Conservation (phyloP, 805 yeast species). For the Jamesozyma piceae region DNA sequence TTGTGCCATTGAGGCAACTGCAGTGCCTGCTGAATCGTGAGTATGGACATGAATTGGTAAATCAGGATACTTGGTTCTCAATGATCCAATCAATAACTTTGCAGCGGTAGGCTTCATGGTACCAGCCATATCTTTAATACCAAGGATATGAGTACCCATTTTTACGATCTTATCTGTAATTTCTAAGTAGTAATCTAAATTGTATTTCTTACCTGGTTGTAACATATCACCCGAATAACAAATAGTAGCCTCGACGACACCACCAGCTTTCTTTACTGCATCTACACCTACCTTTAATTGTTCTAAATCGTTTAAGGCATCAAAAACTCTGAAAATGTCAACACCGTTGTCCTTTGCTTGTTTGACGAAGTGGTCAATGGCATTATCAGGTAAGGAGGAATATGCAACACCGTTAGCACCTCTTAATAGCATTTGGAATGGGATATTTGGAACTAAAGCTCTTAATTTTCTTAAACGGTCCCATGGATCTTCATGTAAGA, state of each 20-base stretch:
- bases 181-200: conserved; percentile 76
- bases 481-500: conserved; percentile 98
- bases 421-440: conserved; percentile 97
- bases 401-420: conserved; percentile 99
- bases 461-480: conserved; percentile 83
- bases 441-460: conserved; percentile 90
- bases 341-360: conserved; percentile 96
- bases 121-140: conserved; percentile 99
- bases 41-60: conserved; percentile 98
- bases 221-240: conserved; percentile 99
- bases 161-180: conserved; percentile 75
- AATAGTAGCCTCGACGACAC: conserved; percentile 96
- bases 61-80: conserved; percentile 81
- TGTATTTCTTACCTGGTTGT: conserved; percentile 90
- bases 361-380: conserved; percentile 90
- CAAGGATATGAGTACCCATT: conserved; percentile 94
- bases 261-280: conserved; percentile 97
- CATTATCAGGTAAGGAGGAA: conserved; percentile 95
- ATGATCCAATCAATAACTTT: conserved; percentile 60
- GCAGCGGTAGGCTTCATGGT: conserved; percentile 96
- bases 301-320: conserved; percentile 92
- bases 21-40: conserved; percentile 99
- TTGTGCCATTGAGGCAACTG: conserved; percentile 93
- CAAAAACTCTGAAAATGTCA: conserved; percentile 95
- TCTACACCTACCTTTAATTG: conserved; percentile 96